A percentile compares a stretch with the other conserved stretches of the same genome.
Evolutionary conservation across 495 filamentous ascomycete species (phyloP).

Genomic region (Aspergillus biplanus): DNA sequence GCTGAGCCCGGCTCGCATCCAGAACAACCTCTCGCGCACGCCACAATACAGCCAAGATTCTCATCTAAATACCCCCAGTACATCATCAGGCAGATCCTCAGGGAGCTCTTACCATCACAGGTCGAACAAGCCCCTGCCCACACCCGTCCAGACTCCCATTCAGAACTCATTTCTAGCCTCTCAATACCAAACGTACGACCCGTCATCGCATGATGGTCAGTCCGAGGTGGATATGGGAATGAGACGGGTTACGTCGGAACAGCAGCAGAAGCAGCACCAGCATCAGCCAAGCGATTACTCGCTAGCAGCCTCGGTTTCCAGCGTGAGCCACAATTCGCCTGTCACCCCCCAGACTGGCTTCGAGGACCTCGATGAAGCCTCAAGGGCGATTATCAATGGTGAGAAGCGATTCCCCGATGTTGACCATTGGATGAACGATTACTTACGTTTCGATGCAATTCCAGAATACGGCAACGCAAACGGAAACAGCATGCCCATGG

Average conservation of each 20-base stretch:
- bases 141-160: slow-evolving; percentile 48
- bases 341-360: slow-evolving; percentile 59
- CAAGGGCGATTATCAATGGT: slow-evolving; percentile 52
- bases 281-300: slow-evolving; percentile 48
- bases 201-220: slow-evolving; percentile 44
- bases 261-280: slow-evolving; percentile 44
- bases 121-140: slow-evolving; percentile 52
- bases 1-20: slow-evolving; percentile 42
- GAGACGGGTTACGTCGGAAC: slow-evolving; percentile 59
- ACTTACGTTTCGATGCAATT: slow-evolving; percentile 60
- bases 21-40: slow-evolving; percentile 30
- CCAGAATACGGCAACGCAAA: slow-evolving; percentile 45
- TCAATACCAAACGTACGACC: slow-evolving; percentile 53
- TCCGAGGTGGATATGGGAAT: slow-evolving; percentile 55
- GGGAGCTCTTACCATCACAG: slow-evolving; percentile 36
- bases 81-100: slow-evolving; percentile 37
- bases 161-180: slow-evolving; percentile 49
- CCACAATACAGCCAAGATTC: slow-evolving; percentile 25
- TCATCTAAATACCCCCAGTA: slow-evolving; percentile 42
- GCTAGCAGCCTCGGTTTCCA: slow-evolving; percentile 57
- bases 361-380: slow-evolving; percentile 56
- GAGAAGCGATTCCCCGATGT: slow-evolving; percentile 49
- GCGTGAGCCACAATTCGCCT: slow-evolving; percentile 58
- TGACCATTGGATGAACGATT: slow-evolving; percentile 60
- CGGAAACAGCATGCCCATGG: slow-evolving; percentile 38